These are phyloP conservation scores for Aciculoconidium aculeatum DNA, from an alignment of 805 yeast species.

Conservation along the genomic window DNA sequence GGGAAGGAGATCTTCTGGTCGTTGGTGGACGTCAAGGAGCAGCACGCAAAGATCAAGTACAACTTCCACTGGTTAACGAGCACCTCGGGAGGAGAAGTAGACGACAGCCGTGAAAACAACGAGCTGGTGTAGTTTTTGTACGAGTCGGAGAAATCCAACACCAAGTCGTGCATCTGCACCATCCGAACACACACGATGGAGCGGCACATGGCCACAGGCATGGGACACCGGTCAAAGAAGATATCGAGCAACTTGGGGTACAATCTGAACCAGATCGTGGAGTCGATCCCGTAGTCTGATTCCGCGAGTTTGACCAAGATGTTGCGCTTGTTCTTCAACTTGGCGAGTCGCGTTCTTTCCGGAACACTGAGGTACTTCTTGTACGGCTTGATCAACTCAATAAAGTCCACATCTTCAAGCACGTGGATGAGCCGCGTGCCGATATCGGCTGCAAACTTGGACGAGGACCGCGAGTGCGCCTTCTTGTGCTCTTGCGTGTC, in stretches of 20 bases:
- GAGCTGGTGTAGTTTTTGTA: conserved; percentile 31
- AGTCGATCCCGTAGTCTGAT: conserved; percentile 90
- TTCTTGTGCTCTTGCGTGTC: conserved; percentile 15
- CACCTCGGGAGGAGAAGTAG: conserved; percentile 53
- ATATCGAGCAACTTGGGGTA: conserved; percentile 70
- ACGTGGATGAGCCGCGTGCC: conserved; percentile 75
- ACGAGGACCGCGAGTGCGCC: conserved; percentile 52
- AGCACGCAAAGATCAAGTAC: conserved; percentile 84
- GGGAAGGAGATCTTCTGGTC: conserved; percentile 69
- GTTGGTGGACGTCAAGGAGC: conserved; percentile 82
- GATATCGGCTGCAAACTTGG: conserved; percentile 71
- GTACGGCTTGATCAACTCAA: conserved; percentile 51
- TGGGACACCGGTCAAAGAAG: conserved; percentile 78
- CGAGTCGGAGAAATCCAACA: conserved; percentile 50
- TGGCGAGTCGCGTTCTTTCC: conserved; percentile 66
- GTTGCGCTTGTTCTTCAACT: conserved; percentile 59
- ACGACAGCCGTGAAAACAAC: conserved; percentile 23
- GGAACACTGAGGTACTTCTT: conserved; percentile 59
- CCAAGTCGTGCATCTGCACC: conserved; percentile 75
- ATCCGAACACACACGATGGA: conserved; percentile 84
- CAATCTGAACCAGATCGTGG: conserved; percentile 91
- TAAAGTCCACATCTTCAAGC: conserved; percentile 63
- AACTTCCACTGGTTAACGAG: conserved; percentile 84
- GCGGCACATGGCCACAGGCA: conserved; percentile 89
- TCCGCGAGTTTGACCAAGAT: conserved; percentile 76